Evolutionary conservation across 1,139 yeast genomes (phyloP), one percentile per base, ranked within the genome.

Genomic region (Zygosaccharomyces pseudobailii): DNA sequence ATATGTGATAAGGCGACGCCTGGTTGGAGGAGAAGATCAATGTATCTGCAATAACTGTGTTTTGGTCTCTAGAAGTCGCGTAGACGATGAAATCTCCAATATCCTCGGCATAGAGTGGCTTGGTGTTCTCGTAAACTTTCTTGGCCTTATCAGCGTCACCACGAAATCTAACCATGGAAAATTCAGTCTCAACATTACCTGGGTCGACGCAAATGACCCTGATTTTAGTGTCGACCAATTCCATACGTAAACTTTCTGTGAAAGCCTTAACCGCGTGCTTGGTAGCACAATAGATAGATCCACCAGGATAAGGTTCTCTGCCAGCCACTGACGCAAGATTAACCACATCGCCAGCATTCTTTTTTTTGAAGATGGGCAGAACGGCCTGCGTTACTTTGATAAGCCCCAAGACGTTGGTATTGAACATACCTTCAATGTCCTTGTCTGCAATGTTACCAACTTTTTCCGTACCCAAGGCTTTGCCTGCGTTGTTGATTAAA

Each of bases 251-350:
- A 4, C 87, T 76, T 42, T 82, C 82, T 20, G 90, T 76, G 65
- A 88, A 88, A 0, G 89, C 84, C 54, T 82, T 77, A 28, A 88
- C 79, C 20, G 92, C 87, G 36, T 89, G 87, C 68, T 88, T 88
- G 43, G 92, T 79, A n/a, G 95, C 85, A 70, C 96, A 87, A 70
- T 88, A 88, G 55, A 88, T 82, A 8, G 87, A 79, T 40, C 95
- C 96, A 44, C 84, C 88, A 31, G 94, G 90, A 68, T 88, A 87
- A 0, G 92, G 81, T 49, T 87, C 95, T 61, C 87, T 76, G 30
- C 96, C 96, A 13, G 96, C 96, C 65, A 87, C 84, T 2, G 95
- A 85, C 9, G 96, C 95, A 53, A 88, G 62, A 62, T 85, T 86
- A 56, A 88, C 86, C 50, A 88, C 81, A 59, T 87, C 95, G 49